phyloP scores from a whole-genome alignment of 805 yeast species.

The Ogataea pignaliae region DNA sequence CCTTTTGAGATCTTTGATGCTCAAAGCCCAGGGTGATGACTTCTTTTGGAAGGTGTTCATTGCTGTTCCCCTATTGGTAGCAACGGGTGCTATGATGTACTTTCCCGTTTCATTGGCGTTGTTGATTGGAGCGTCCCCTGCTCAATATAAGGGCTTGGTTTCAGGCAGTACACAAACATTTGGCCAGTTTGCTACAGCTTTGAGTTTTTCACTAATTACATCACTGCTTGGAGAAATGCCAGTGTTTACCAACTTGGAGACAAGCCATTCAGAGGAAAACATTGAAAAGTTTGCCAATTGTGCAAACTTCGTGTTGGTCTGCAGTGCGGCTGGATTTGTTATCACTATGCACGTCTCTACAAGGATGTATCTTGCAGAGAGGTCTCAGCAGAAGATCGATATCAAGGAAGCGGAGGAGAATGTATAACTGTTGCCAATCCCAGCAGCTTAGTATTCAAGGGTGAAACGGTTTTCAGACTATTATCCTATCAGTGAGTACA shows the following conservation, averaged over 20 bases:
- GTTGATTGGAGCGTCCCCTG: constrained; percentile 31
- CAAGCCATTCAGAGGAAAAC: neutral
- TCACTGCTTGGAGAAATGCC: constrained; percentile 25
- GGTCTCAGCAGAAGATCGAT: too few species aligned
- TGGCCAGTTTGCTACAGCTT: constrained; percentile 32
- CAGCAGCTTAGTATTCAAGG: too few species aligned
- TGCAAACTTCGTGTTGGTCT: too few species aligned
- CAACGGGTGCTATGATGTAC: constrained; percentile 6
- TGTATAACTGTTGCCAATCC: too few species aligned
- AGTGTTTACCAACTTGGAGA: neutral
- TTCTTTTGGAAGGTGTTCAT: neutral
- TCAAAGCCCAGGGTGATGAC: neutral
- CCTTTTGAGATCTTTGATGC: neutral
- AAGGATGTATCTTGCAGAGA: too few species aligned
- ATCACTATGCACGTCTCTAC: too few species aligned
- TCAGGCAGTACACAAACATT: constrained; percentile 33
- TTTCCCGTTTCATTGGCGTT: constrained; percentile 28
- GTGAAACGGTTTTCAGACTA: too few species aligned
- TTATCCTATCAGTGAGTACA: too few species aligned
- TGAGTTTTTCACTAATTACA: constrained; percentile 26
- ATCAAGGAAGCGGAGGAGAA: too few species aligned
- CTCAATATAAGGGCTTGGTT: constrained; percentile 34
- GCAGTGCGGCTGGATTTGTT: too few species aligned
- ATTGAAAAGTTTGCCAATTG: too few species aligned
- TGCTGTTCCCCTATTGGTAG: neutral